Evolutionary conservation across 148 eudicot species (phyloP), one percentile per base, ranked within the genome.

Genomic region (Fagopyrum homotropicum): DNA sequence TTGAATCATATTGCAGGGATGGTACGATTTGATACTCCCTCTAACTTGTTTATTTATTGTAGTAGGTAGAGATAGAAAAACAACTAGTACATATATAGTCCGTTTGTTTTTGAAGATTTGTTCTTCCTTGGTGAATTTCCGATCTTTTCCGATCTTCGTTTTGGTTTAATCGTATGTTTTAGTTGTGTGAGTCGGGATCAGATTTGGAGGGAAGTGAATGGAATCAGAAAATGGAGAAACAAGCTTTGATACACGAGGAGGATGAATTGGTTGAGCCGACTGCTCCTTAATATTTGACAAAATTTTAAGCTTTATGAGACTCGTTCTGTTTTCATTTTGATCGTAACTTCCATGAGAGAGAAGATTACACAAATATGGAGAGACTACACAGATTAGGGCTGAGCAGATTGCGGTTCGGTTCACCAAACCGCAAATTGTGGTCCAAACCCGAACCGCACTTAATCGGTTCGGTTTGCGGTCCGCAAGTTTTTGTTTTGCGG

Each of bases 291-390:
- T 79, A 79, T 79, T 80, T 93, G 80, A 80, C 82, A 40, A 89
- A 93, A 80, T 22, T 93, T 89, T 84, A 88, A 85, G 81, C 95
- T 93, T 40, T 93, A 89, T 55, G 97, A 93, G 80, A 93, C 97
- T 80, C 89, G 88, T 79, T 87, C 95, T 89, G 98, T 93, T 22
- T 22, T 22, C 0, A 22, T 22, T 22, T 22, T 22, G 26, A 22
- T 22, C 26, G 26, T 22, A 22, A 22, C 26, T 22, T 0, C 26
- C 26, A 22, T 22, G 0, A 22, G 26, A 22, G 26, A 22, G 26
- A 22, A 22, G 26, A 22, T 22, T 22, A 22, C 26, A 22, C 26
- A 22, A 22, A 22, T 22, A 22, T 22, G 26, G 26, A 22, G 26
- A 22, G 26, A 22, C 26, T 22, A 22, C 26, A 22, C 26, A 22